Conservation (phyloP, 805 yeast genomes). For the Lachancea kluyveri region DNA sequence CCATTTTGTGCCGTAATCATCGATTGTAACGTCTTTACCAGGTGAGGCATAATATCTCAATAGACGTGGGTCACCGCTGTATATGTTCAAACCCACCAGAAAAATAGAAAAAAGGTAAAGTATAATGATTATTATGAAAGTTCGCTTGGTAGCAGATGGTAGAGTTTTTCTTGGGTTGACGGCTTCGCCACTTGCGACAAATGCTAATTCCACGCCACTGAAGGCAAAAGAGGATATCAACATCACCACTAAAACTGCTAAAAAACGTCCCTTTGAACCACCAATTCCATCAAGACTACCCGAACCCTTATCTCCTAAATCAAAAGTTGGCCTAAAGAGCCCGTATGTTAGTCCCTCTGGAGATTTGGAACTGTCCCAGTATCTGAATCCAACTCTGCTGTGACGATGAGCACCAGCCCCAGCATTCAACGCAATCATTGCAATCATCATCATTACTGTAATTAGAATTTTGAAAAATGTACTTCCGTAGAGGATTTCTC, state of each 20-base stretch:
- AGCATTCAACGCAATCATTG: conserved; percentile 58
- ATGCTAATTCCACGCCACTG: conserved; percentile 77
- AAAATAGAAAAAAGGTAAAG: conserved; percentile 64
- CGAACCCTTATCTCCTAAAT: conserved; percentile 53
- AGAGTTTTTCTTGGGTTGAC: conserved; percentile 69
- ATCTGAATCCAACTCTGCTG: conserved; percentile 53
- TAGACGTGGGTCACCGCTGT: conserved; percentile 72
- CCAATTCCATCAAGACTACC: conserved; percentile 51
- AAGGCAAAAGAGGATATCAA: conserved; percentile 68
- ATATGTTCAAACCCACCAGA: conserved; percentile 63
- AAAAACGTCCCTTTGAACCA: conserved; percentile 54
- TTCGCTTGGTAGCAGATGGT: conserved; percentile 70
- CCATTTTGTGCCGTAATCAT: conserved; percentile 35
- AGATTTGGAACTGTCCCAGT: conserved; percentile 50
- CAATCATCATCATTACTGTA: conserved; percentile 48
- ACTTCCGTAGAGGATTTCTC: conserved; percentile 64
- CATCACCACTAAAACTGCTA: conserved; percentile 55
- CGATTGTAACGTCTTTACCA: background rate
- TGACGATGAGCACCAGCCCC: conserved; percentile 32
- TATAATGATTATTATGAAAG: conserved; percentile 62
- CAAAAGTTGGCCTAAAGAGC: conserved; percentile 66
- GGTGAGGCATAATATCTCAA: conserved; percentile 40
- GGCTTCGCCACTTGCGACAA: conserved; percentile 84
- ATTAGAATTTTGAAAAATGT: conserved; percentile 52
- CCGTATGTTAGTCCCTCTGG: conserved; percentile 51